phyloP scores from a whole-genome alignment of 306 rosid genomes.

The Prosopis cineraria region DNA sequence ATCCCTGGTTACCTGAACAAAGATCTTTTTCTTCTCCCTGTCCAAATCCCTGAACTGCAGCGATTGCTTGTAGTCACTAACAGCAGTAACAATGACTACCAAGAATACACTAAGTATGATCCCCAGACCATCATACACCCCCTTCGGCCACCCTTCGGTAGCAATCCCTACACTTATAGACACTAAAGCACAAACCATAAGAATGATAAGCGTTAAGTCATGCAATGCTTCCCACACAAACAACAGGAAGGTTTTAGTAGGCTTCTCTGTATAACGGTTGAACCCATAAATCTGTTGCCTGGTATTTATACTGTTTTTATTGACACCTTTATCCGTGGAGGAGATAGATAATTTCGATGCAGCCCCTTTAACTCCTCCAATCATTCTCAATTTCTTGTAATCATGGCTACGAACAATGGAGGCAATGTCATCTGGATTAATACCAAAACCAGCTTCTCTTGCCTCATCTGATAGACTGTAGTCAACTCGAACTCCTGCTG shows the following conservation, averaged over 20 bases:
- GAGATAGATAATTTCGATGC: slow-evolving; percentile 55
- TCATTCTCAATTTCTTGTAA: slow-evolving; percentile 43
- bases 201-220: slow-evolving; percentile 83
- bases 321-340: slow-evolving; percentile 61
- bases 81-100: slow-evolving; percentile 88
- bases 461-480: slow-evolving; percentile 67
- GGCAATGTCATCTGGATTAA: slow-evolving; percentile 91
- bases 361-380: slow-evolving; percentile 65
- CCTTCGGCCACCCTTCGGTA: slow-evolving; percentile 96
- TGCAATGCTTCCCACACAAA: slow-evolving; percentile 94
- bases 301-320: slow-evolving; percentile 42
- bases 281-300: slow-evolving; percentile 80
- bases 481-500: slow-evolving; percentile 64
- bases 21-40: slow-evolving; percentile 85
- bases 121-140: slow-evolving; percentile 88
- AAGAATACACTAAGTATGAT: slow-evolving; percentile 75
- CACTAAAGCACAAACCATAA: slow-evolving; percentile 80
- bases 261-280: slow-evolving; percentile 78
- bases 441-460: slow-evolving; percentile 67
- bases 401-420: slow-evolving; percentile 68
- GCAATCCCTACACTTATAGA: slow-evolving; percentile 82
- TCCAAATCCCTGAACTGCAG: slow-evolving; percentile 86
- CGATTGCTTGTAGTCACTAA: slow-evolving; percentile 88
- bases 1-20: slow-evolving; percentile 77
- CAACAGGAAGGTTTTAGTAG: slow-evolving; percentile 63